These are phyloP conservation scores for Acer negundo DNA, from an alignment of 345 rosid species.

Conservation along the genomic window DNA sequence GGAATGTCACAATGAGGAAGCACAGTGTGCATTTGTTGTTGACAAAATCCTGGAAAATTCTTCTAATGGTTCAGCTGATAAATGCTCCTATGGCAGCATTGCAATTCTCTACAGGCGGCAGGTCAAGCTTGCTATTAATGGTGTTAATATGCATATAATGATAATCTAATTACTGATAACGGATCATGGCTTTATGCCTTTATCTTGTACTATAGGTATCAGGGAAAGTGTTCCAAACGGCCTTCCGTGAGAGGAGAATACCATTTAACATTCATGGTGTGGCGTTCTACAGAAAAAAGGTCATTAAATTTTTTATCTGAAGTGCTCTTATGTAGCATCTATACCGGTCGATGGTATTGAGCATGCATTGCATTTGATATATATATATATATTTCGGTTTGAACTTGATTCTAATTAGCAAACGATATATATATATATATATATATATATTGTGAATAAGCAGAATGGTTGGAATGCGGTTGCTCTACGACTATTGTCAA, in stretches of 20 bases:
- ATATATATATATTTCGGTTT: neutral
- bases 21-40: conserved; percentile 82
- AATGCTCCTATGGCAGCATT: conserved; percentile 61
- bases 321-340: neutral
- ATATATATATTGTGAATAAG: neutral
- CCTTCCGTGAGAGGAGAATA: conserved; percentile 84
- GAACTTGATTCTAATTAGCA: conserved; percentile 6
- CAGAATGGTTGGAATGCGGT: neutral
- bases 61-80: conserved; percentile 40
- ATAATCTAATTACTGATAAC: conserved; percentile 14
- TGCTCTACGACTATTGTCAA: neutral
- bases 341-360: neutral
- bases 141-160: conserved; percentile 13
- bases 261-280: conserved; percentile 94
- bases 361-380: neutral
- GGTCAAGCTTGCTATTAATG: conserved; percentile 47
- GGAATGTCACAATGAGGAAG: conserved; percentile 87
- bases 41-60: conserved; percentile 83
- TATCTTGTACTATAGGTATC: conserved; percentile 58
- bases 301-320: conserved; percentile 12
- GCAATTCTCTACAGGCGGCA: conserved; percentile 95
- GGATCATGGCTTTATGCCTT: conserved; percentile 24
- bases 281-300: conserved; percentile 97
- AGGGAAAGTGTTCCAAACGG: conserved; percentile 79
- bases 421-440: too few species aligned